phyloP scores from a whole-genome alignment of 106 monocot species.

The Acanthochlamys bracteata region DNA sequence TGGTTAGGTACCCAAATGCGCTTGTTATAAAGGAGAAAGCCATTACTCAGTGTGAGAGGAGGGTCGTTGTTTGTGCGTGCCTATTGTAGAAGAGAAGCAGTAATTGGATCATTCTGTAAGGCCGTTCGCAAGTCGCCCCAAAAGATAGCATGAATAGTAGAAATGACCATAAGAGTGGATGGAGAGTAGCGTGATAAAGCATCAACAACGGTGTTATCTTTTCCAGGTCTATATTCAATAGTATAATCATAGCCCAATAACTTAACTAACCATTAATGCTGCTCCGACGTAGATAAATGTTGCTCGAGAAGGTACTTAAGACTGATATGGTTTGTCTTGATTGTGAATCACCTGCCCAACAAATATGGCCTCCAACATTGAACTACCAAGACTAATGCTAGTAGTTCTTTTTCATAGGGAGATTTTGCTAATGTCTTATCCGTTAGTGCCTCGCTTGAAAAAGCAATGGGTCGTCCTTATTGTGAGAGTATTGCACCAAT shows the following conservation, averaged over 20 bases:
- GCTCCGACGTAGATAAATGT: neutral
- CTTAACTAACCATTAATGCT: neutral
- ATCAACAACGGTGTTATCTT: neutral
- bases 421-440: neutral
- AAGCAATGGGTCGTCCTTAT: neutral
- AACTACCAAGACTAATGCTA: neutral
- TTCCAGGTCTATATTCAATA: neutral
- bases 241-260: constrained; percentile 1
- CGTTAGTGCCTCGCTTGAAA: neutral
- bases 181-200: neutral
- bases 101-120: neutral
- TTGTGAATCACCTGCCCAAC: neutral
- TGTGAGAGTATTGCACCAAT: neutral
- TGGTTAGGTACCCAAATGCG: neutral
- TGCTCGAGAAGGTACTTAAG: constrained; percentile 1
- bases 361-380: neutral
- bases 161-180: neutral
- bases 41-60: neutral
- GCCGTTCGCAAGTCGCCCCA: neutral
- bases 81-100: too few relatives aligned
- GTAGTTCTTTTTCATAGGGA: neutral
- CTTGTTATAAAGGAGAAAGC: too few relatives aligned
- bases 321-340: neutral
- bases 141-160: neutral
- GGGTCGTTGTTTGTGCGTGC: too few relatives aligned